phyloP scores from a whole-genome alignment of 257 asterid genomes.

The Schizonepeta tenuifolia region DNA sequence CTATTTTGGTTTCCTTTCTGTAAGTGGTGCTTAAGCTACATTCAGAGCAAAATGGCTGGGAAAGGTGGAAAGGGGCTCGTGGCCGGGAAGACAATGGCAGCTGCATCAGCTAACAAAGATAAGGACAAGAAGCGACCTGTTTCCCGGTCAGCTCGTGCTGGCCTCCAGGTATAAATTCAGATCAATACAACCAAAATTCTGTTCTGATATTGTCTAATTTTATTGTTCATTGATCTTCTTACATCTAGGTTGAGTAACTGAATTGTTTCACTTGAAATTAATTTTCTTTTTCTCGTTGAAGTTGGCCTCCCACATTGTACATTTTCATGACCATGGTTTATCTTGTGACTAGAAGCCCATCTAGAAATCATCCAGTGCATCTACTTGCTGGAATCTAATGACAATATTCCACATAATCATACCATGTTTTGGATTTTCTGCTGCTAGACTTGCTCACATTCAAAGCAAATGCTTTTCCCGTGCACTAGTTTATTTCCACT shows the following conservation, averaged over 20 bases:
- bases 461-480: not conserved
- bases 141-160: slow-evolving; percentile 93
- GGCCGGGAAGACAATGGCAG: slow-evolving; percentile 94
- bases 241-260: not conserved
- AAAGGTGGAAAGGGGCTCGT: slow-evolving; percentile 97
- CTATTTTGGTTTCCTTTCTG: not conserved
- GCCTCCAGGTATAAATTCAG: slow-evolving; percentile 68
- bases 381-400: not conserved
- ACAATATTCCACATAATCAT: not conserved
- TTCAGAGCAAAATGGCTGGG: slow-evolving; percentile 68
- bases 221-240: not conserved
- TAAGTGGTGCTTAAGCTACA: not conserved
- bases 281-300: not conserved
- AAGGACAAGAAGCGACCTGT: slow-evolving; percentile 82
- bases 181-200: not conserved
- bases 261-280: not conserved
- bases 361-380: not conserved
- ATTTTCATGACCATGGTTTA: not conserved
- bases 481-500: not conserved
- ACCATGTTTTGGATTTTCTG: not conserved
- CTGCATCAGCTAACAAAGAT: slow-evolving; percentile 79
- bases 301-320: not conserved
- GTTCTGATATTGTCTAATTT: not conserved
- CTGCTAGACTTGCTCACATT: not conserved
- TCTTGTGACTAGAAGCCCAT: not conserved